Base-by-base conservation (phyloP, 108 stramenopile genomes). In the Poteriospumella lacustris region DNA sequence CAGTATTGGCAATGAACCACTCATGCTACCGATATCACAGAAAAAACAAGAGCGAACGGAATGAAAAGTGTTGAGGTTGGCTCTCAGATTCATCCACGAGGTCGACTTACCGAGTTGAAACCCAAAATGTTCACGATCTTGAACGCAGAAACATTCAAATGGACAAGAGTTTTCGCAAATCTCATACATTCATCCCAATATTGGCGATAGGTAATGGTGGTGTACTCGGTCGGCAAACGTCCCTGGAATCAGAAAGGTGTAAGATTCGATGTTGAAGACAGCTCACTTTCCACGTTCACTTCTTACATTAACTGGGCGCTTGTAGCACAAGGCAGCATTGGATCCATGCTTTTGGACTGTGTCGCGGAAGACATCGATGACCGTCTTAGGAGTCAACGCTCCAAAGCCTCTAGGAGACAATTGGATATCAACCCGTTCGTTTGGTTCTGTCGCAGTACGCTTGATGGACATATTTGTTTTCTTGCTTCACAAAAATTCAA, bases 81-180 rank as follows among this genome's bases (percentile, higher is more conserved):
- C 28, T 80, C 80, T 15, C 78, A 79, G 26, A n/a, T n/a, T n/a
- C n/a, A n/a, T n/a, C n/a, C n/a, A n/a, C n/a, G n/a, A 82, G 77
- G 34, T 67, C 33, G 78, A 81, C 83, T 82, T 68, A 81, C 82
- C 28, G 85, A 70, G 52, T 92, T 92, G 83, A 92, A 92, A 28
- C 90, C 91, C 39, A 91, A 75, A 58, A 92, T 89, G 79, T 88
- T 88, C 76, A 89, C 82, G 43, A 81, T 80, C 41, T 89, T 84
- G 67, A 83, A 87, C 31, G 83, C 82, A 26, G 82, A 82, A 41
- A 92, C 82, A 0, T 87, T 89, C 19, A 92, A 59, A 0, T 85
- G 76, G 52, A 92, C 76, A 3, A 92, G 75, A n/a, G 86, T 83
- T 76, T 88, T 89, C 59, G 84, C 90, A 77, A 91, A 88, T 59